Evolutionary conservation across 2,329 filamentous ascomycete species (phyloP), one percentile per base, ranked within the genome.

Genomic region (Trichoderma arundinaceum): DNA sequence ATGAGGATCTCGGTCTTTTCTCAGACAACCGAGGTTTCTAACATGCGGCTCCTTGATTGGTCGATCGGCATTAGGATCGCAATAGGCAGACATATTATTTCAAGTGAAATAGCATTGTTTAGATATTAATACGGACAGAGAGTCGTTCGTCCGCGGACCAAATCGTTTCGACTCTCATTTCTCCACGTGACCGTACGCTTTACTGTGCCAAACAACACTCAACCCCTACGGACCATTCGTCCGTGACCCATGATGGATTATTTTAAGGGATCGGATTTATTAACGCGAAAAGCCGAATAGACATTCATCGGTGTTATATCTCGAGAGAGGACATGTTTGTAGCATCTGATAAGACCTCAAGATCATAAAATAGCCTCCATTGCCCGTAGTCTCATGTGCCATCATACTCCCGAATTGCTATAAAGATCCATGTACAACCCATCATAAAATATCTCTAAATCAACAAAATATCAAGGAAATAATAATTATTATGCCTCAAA

Each of bases 401-500:
- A 6, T 35, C 13, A 38, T n/a, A 12, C 41, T 19, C 43, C 1
- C 19, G n/a, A 28, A 8, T 12, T 7, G 9, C 15, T 4, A 48
- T 7, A 17, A 0, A 7, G 4, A 28, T 15, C 13, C 1, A 3
- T 33, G 19, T 10, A 12, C 35, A n/a, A 2, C n/a, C 19, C 8
- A 19, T 2, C 39, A 4, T 7, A 33, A 13, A 12, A 5, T 2
- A 43, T 9, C 15, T 43, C 4, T 10, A 8, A 64, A 48, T n/a
- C 32, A 7, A 38, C 12, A 48, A 12, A 9, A 7, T 4, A 28
- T 28, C 4, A 28, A 28, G 22, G 22, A 28, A 28, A 28, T 28
- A 28, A 28, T 28, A 28, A 28, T 28, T 3, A 38, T 4, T 61
- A 75, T 77, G 74, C 35, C 72, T 15, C 70, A 70, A 17, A 70